A percentile compares a stretch with the other conserved stretches of the same genome.
Conservation (phyloP, 2,329 filamentous ascomycete species). For the Elsinoe australis region DNA sequence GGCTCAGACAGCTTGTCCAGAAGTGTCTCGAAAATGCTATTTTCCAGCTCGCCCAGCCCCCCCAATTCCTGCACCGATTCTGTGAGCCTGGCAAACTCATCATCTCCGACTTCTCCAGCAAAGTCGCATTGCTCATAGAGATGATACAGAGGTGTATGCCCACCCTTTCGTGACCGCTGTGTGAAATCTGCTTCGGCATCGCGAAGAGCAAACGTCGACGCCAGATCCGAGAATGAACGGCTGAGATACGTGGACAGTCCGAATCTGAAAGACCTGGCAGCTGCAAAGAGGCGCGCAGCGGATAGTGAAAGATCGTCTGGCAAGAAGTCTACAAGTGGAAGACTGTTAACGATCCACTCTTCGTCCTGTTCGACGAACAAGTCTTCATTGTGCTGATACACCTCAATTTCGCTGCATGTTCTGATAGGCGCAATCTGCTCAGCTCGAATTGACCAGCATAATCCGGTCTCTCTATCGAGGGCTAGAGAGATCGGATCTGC, state of each 20-base stretch:
- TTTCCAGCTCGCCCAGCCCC: conserved; percentile 45
- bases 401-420: conserved; percentile 70
- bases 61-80: conserved; percentile 59
- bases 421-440: conserved; percentile 74
- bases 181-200: conserved; percentile 14
- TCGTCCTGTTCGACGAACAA: conserved; percentile 32
- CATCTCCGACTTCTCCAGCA: conserved; percentile 70
- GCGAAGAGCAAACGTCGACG: conserved; percentile 16
- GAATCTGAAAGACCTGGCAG: conserved; percentile 23
- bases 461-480: conserved; percentile 60
- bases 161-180: conserved; percentile 11
- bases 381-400: conserved; percentile 60
- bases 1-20: conserved; percentile 41
- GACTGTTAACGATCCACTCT: conserved; percentile 22
- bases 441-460: conserved; percentile 78
- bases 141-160: conserved; percentile 51
- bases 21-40: conserved; percentile 45
- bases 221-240: conserved; percentile 26
- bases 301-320: conserved; percentile 17
- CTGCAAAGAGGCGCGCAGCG: conserved; percentile 21
- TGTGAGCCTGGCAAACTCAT: conserved; percentile 65
- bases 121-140: conserved; percentile 76
- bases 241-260: conserved; percentile 23
- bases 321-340: conserved; percentile 21
- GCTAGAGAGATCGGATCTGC: conserved; percentile 73